Evolutionary conservation across 257 asterid genomes (phyloP).

Genomic region (Nicotiana sylvestris): DNA sequence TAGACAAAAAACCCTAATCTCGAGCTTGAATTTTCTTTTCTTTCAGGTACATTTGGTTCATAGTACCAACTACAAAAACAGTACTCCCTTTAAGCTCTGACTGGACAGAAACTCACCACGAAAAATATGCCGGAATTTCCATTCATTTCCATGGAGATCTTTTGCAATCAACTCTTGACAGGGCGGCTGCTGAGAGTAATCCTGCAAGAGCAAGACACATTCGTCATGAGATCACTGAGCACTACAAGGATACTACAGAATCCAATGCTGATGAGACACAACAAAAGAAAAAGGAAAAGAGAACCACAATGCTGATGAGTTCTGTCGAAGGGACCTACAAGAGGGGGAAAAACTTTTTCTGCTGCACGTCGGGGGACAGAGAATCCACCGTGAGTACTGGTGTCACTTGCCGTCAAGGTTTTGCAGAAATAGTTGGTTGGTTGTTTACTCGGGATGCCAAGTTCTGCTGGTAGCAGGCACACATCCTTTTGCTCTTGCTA

Average conservation of each 20-base stretch:
- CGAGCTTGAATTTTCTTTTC: not conserved
- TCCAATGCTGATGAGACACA: not conserved
- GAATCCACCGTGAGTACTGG: slow-evolving; percentile 98
- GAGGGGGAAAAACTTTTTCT: slow-evolving; percentile 97
- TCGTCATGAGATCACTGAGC: slow-evolving; percentile 5
- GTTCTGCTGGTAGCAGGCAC: slow-evolving; percentile 82
- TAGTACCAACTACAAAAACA: not conserved
- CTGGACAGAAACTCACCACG: slow-evolving; percentile 51
- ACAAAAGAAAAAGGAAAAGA: not conserved
- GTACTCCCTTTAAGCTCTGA: not conserved
- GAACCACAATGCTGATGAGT: not conserved
- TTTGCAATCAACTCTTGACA: slow-evolving; percentile 86
- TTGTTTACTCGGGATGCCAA: slow-evolving; percentile 83
- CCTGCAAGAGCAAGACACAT: slow-evolving; percentile 37
- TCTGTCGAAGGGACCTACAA: slow-evolving; percentile 41
- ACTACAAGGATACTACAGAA: not conserved
- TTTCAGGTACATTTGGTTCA: not conserved
- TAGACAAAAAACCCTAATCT: not conserved
- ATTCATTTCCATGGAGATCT: slow-evolving; percentile 96
- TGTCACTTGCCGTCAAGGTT: slow-evolving; percentile 90
- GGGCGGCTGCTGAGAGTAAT: slow-evolving; percentile 88
- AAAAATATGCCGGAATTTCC: slow-evolving; percentile 95
- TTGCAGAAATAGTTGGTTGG: slow-evolving; percentile 93
- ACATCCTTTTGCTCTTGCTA: slow-evolving; percentile 97
- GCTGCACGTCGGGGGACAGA: slow-evolving; percentile 98